phyloP scores from a whole-genome alignment of 2,329 filamentous ascomycete species.

The Aureobasidium sp. region DNA sequence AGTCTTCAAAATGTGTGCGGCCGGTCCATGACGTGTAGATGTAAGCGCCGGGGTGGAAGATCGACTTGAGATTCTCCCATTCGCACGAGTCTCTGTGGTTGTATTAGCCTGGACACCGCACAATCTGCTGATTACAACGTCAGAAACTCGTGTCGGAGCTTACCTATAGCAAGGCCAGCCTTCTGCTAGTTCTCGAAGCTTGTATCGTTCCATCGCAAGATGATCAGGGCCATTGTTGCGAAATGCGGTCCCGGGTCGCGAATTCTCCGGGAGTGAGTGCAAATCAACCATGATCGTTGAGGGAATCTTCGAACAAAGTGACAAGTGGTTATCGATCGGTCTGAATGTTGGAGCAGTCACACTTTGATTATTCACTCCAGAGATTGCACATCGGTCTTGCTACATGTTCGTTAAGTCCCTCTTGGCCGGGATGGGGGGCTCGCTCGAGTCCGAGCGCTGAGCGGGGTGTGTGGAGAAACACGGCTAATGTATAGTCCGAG shows the following conservation, averaged over 20 bases:
- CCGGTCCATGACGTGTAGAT: constrained; percentile 49
- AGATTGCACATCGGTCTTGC: no score
- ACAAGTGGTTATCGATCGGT: no score
- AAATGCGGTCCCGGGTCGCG: constrained; percentile 27
- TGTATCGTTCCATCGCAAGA: constrained; percentile 40
- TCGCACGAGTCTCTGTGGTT: constrained; percentile 39
- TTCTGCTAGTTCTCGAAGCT: constrained; percentile 44
- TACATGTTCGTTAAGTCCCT: no score
- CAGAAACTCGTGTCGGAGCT: no score
- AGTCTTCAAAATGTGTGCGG: constrained; percentile 34
- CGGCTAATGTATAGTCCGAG: neutral
- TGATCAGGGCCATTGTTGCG: constrained; percentile 44
- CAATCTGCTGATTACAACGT: no score
- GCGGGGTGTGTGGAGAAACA: neutral
- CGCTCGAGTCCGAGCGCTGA: neutral
- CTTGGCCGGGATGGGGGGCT: no score
- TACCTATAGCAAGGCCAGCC: constrained; percentile 45
- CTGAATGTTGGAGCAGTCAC: no score
- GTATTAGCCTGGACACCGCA: no score
- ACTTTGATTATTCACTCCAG: no score
- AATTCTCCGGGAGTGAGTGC: constrained; percentile 15
- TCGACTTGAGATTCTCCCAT: constrained; percentile 46
- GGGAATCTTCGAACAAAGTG: no score
- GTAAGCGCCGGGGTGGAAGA: constrained; percentile 43
- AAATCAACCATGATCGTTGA: constrained; percentile 11